A percentile compares a stretch with the other conserved stretches of the same genome.
phyloP scores from a whole-genome alignment of 2,329 filamentous ascomycete genomes.

The Xylariaceae sp. region DNA sequence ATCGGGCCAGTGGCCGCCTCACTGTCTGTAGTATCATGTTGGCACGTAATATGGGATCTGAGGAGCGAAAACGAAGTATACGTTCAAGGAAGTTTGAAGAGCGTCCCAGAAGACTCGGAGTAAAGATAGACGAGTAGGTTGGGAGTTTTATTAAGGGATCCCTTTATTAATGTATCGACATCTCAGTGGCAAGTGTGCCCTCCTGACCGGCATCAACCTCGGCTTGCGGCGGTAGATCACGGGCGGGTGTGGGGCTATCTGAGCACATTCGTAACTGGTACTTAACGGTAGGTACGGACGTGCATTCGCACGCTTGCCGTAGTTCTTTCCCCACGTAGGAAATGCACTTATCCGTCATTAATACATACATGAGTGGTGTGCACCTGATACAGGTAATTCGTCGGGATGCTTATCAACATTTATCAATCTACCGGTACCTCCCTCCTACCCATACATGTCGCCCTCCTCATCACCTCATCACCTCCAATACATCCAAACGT shows the following conservation, averaged over 20 bases:
- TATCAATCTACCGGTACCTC: background rate
- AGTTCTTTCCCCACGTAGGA: background rate
- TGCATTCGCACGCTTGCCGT: too few relatives aligned
- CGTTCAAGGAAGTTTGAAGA: background rate
- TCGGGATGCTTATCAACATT: too few relatives aligned
- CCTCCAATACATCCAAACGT: slow-evolving; percentile 8
- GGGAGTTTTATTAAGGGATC: too few relatives aligned
- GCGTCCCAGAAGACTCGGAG: too few relatives aligned
- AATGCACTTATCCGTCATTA: background rate
- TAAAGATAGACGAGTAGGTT: background rate
- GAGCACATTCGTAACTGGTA: too few relatives aligned
- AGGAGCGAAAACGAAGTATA: background rate
- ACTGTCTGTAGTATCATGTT: slow-evolving; percentile 28
- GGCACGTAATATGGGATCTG: background rate
- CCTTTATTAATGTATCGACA: too few relatives aligned
- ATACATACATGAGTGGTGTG: too few relatives aligned
- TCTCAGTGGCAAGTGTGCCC: too few relatives aligned
- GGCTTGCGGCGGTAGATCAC: slow-evolving; percentile 23
- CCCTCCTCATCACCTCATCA: slow-evolving; percentile 4
- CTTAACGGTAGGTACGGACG: too few relatives aligned
- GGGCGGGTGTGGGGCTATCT: background rate
- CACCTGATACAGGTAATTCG: too few relatives aligned
- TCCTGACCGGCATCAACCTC: slow-evolving; percentile 14
- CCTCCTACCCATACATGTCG: too few relatives aligned
- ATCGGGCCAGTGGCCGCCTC: slow-evolving; percentile 21